A percentile compares a stretch with the other conserved stretches of the same genome.
Conservation (phyloP, 495 filamentous ascomycete genomes). For the Daldinia caldariorum region DNA sequence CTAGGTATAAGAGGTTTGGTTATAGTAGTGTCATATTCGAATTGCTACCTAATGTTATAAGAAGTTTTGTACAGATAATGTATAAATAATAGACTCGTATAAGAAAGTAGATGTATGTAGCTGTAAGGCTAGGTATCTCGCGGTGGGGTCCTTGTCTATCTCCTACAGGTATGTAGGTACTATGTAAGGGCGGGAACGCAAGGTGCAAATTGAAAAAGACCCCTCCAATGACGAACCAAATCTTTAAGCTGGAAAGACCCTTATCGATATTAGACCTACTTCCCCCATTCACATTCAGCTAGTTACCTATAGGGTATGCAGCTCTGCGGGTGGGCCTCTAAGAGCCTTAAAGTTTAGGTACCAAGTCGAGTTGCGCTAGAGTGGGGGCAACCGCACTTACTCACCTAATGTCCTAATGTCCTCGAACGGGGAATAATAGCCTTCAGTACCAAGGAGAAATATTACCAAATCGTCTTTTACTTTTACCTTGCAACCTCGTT, state of each 20-base stretch:
- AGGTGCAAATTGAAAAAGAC: slow-evolving; percentile 20
- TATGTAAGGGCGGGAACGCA: slow-evolving; percentile 36
- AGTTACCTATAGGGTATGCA: too few relatives aligned
- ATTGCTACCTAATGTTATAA: not conserved
- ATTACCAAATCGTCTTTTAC: slow-evolving; percentile 38
- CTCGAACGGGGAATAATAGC: slow-evolving; percentile 34
- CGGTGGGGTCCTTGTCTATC: slow-evolving; percentile 24
- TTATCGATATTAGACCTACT: slow-evolving; percentile 34
- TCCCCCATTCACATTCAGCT: slow-evolving; percentile 18
- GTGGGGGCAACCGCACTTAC: slow-evolving; percentile 39
- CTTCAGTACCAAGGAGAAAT: slow-evolving; percentile 37
- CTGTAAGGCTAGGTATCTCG: slow-evolving; percentile 31
- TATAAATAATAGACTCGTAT: not conserved
- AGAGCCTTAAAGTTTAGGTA: slow-evolving; percentile 36
- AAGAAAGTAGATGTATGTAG: not conserved
- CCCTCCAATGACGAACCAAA: slow-evolving; percentile 40
- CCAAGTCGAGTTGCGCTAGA: slow-evolving; percentile 30
- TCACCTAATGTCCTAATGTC: slow-evolving; percentile 19
- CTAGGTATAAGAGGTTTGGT: not conserved
- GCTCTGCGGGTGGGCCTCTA: slow-evolving; percentile 18
- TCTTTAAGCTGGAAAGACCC: slow-evolving; percentile 21
- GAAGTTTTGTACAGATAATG: not conserved
- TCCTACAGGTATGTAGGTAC: slow-evolving; percentile 15
- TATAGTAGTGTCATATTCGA: not conserved
- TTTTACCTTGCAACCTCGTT: slow-evolving; percentile 31